A percentile compares a stretch with the other conserved stretches of the same genome.
phyloP scores from a whole-genome alignment of 371 early-diverging fungal genomes.

The Mortierella sp. region DNA sequence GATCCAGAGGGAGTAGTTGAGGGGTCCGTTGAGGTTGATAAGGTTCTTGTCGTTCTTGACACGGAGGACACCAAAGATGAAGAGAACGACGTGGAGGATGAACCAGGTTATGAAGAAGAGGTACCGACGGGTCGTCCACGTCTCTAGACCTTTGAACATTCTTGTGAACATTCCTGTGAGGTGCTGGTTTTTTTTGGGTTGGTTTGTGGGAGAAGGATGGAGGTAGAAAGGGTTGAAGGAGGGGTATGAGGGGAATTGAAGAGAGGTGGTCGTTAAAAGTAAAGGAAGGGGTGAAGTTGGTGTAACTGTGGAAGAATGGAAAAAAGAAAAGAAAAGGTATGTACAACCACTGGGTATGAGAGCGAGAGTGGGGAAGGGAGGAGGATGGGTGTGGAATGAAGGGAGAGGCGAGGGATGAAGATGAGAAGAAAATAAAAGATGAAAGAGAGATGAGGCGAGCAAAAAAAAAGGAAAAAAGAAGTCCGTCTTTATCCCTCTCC shows the following conservation, averaged over 20 bases:
- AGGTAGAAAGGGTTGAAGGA: not conserved
- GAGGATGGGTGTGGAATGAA: not conserved
- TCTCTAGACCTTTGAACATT: constrained; percentile 47
- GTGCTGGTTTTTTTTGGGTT: not conserved
- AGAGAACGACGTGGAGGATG: constrained; percentile 57
- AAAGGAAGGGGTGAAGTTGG: constrained; percentile 2
- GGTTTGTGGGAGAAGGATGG: not conserved
- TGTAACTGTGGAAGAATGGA: not conserved
- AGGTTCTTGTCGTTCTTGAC: constrained; percentile 60
- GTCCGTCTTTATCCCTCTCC: not conserved
- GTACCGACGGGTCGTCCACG: constrained; percentile 55
- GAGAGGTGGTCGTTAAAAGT: not conserved
- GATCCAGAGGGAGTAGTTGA: constrained; percentile 60
- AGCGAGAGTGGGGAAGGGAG: not conserved
- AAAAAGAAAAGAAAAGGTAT: not conserved
- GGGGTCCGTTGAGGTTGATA: constrained; percentile 55
- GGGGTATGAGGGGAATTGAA: not conserved
- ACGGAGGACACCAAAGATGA: constrained; percentile 61
- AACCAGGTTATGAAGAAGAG: constrained; percentile 62
- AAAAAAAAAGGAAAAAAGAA: not conserved
- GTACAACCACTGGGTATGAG: constrained; percentile 12
- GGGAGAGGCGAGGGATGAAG: not conserved
- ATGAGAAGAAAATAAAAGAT: not conserved
- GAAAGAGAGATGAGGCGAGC: not conserved
- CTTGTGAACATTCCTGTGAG: constrained; percentile 3